Evolutionary conservation across 179 eudicot genomes (phyloP).

Genomic region (Patellifolia procumbens): DNA sequence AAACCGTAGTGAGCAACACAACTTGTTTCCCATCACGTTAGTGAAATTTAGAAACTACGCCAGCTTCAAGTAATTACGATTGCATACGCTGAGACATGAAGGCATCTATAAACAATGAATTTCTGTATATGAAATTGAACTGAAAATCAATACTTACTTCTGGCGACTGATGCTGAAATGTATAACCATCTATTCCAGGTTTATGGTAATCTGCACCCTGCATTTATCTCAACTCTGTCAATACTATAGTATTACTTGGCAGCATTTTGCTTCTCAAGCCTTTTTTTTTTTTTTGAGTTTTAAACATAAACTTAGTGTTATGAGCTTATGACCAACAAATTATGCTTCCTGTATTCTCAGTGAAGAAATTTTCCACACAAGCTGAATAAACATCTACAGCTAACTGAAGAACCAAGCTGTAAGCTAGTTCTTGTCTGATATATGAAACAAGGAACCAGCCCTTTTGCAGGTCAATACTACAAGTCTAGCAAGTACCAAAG

Average conservation of each 20-base stretch:
- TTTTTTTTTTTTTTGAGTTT: background rate
- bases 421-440: background rate
- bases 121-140: background rate
- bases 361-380: background rate
- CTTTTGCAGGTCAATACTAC: background rate
- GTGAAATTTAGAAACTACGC: background rate
- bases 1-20: too few species aligned
- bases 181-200: background rate
- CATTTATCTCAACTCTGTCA: background rate
- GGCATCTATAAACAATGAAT: background rate
- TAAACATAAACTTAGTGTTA: too few species aligned
- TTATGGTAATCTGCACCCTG: constrained; percentile 20
- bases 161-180: constrained; percentile 2
- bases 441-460: background rate
- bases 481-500: background rate
- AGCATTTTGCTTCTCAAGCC: background rate
- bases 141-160: constrained; percentile 28
- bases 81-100: background rate
- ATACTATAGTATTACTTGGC: background rate
- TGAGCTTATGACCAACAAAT: background rate
- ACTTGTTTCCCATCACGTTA: background rate
- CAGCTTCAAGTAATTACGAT: background rate
- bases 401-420: background rate
- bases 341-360: background rate
- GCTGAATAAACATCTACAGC: background rate